These are phyloP conservation scores for Zygnema cylindricum DNA, from an alignment of 139 green algal species.

Conservation along the genomic window DNA sequence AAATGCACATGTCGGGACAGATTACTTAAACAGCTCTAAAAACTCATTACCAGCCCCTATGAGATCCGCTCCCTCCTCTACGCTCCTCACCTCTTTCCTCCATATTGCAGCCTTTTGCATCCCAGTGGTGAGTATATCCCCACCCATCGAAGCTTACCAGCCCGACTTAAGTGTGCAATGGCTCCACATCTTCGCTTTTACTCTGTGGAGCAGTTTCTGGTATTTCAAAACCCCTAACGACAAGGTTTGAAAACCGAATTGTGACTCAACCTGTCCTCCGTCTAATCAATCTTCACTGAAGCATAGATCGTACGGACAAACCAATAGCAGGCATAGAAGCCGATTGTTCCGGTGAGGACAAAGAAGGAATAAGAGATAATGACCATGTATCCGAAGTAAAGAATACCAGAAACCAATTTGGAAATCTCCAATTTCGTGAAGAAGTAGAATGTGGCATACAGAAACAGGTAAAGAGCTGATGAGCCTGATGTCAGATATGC, in stretches of 20 bases:
- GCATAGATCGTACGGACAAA: constrained; percentile 91
- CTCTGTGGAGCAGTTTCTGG: background rate
- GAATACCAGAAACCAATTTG: constrained; percentile 82
- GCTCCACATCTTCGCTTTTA: background rate
- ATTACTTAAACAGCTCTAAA: background rate
- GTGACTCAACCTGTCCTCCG: no score
- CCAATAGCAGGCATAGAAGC: constrained; percentile 90
- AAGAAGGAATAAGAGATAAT: constrained; percentile 89
- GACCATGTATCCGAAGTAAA: constrained; percentile 97
- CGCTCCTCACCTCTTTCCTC: background rate
- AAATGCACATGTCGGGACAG: background rate
- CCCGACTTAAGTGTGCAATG: no score
- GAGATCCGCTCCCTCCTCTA: no score
- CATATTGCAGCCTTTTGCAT: background rate
- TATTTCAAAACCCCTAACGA: background rate
- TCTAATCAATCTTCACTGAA: constrained; percentile 94
- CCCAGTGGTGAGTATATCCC: background rate
- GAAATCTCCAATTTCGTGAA: constrained; percentile 96
- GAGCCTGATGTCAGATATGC: constrained; percentile 91
- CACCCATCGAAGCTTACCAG: background rate
- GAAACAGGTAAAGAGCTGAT: constrained; percentile 94
- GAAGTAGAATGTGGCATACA: constrained; percentile 97
- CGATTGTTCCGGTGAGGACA: constrained; percentile 89
- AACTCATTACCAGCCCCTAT: background rate
- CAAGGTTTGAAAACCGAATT: background rate